phyloP scores from a whole-genome alignment of 2,329 filamentous ascomycete species.

The Curvularia hawaiiensis region DNA sequence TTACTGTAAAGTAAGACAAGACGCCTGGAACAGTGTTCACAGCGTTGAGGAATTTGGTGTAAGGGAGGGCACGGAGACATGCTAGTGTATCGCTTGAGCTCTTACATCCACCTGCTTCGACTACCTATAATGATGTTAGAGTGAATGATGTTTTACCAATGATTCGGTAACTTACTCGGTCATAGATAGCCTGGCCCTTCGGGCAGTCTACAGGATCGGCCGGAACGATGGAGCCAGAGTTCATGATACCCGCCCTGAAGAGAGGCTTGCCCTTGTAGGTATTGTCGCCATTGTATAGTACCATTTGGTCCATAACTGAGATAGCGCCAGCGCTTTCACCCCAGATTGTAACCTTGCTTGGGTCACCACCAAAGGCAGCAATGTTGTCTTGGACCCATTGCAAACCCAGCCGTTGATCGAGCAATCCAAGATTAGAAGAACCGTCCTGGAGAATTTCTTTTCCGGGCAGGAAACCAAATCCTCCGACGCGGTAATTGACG shows the following conservation, averaged over 20 bases:
- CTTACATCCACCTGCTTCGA: constrained; percentile 53
- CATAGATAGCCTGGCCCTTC: constrained; percentile 65
- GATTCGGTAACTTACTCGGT: constrained; percentile 48
- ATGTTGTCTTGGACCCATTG: constrained; percentile 83
- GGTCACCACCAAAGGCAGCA: constrained; percentile 76
- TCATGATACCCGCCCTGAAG: constrained; percentile 80
- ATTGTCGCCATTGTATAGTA: constrained; percentile 72
- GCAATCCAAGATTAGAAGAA: constrained; percentile 70
- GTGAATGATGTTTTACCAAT: constrained; percentile 49
- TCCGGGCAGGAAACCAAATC: constrained; percentile 75
- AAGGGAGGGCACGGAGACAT: constrained; percentile 55
- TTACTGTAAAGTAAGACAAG: constrained; percentile 69
- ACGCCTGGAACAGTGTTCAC: constrained; percentile 72
- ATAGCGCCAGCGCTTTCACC: constrained; percentile 66
- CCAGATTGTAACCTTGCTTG: constrained; percentile 79
- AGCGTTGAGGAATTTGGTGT: constrained; percentile 61
- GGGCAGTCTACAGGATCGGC: constrained; percentile 63
- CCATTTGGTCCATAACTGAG: constrained; percentile 77
- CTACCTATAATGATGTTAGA: constrained; percentile 59
- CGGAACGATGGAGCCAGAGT: constrained; percentile 47
- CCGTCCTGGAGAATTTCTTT: constrained; percentile 71
- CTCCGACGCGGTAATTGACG: constrained; percentile 77
- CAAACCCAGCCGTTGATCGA: constrained; percentile 74
- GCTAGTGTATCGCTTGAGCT: constrained; percentile 50
- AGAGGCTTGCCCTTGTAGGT: constrained; percentile 75